Evolutionary conservation across 345 rosid species (phyloP).

Genomic region (Gossypium mustelinum): DNA sequence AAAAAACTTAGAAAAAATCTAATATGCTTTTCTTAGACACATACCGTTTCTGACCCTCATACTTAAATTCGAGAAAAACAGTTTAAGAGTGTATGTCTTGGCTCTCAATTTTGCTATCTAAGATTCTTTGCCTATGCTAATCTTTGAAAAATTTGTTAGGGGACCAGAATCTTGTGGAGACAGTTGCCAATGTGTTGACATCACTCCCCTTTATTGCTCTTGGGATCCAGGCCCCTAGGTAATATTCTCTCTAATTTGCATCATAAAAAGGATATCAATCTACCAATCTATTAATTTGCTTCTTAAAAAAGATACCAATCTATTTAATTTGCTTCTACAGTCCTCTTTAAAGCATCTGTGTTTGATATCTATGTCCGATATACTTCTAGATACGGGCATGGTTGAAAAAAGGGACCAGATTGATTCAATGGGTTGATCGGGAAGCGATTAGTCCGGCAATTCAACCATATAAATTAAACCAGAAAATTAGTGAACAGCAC

Average conservation of each 20-base stretch:
- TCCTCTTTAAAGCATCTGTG: neutral
- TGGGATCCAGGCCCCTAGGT: conserved; percentile 96
- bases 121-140: neutral
- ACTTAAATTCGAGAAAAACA: neutral
- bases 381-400: too few relatives aligned
- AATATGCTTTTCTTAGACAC: neutral
- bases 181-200: conserved; percentile 82
- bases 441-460: too few relatives aligned
- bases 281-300: neutral
- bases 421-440: too few relatives aligned
- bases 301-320: neutral
- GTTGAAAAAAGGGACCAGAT: too few relatives aligned
- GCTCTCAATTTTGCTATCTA: neutral
- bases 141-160: conserved; percentile 38
- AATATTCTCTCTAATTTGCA: conserved; percentile 16
- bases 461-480: too few relatives aligned
- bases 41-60: neutral
- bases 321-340: neutral
- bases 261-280: neutral
- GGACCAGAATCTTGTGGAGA: conserved; percentile 61
- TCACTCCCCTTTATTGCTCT: conserved; percentile 87
- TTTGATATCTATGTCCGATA: neutral
- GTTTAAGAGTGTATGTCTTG: neutral
- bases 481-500: too few relatives aligned
- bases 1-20: neutral